Base-by-base conservation (phyloP, 352 stramenopile species). In the Peronospora destructor region DNA sequence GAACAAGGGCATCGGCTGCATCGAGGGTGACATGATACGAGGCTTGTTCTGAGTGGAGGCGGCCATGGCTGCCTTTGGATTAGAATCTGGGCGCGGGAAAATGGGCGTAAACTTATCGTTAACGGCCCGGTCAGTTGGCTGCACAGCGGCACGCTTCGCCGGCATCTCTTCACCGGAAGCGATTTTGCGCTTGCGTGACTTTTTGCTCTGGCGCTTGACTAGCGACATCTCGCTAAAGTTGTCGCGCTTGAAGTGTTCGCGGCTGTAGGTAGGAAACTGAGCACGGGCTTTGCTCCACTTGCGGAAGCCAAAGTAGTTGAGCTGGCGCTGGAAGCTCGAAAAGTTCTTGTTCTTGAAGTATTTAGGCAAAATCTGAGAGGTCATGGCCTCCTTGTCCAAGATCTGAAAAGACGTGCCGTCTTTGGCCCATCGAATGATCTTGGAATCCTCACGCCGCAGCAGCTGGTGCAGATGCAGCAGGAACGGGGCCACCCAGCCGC, bases 311-410 rank as follows among this genome's bases (percentile, higher is more conserved):
- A 98, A 98, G 71, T 98, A 97, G 73, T 96, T 97, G 43, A 98
- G 78, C 62, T 98, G 90, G 16, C 92, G 84, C 59, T 96, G 86
- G 52, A 98, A 94, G 46, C 88, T 97, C n/a, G 92, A 91, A 67
- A 97, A 98, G 62, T 92, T 96, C 57, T 91, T 89, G 72, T 98
- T 95, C 67, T 96, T 97, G 52, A 98, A 98, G 69, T 97, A 97
- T 49, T 87, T 85, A 12, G 91, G 89, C 17, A 97, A 66, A 30
- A 97, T 79, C 62, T 93, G 75, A 17, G 84, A 61, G 46, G 94
- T 92, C 40, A 97, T 73, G 21, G 71, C 68, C 7, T 76, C 64
- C 64, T 89, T 91, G 71, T 95, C 80, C 32, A 87, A 58, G 50
- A 94, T 94, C 60, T 91, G 68, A 62, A 94, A 93, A 12, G 78